Conservation (phyloP, 768 basidiomycete species). For the Lyophyllum semitale region DNA sequence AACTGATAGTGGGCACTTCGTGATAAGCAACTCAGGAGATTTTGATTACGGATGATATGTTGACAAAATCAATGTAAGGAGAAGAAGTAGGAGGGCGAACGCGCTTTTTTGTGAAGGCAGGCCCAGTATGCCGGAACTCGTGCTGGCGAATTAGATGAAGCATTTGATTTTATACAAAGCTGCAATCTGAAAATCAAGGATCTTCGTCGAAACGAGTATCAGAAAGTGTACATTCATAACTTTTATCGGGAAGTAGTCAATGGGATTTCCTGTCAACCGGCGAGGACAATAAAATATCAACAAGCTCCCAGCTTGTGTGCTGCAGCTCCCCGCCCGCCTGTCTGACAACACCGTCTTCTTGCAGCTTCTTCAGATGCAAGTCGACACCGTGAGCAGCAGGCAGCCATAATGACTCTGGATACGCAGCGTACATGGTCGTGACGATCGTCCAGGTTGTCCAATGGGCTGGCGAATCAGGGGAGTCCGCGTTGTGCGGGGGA, state of each 20-base stretch:
- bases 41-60: too few species aligned
- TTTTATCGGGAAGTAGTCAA: background rate
- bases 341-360: constrained; percentile 60
- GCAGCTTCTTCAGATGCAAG: constrained; percentile 75
- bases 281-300: constrained; percentile 13
- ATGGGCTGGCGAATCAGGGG: constrained; percentile 4
- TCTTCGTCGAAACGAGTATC: too few species aligned
- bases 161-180: too few species aligned
- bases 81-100: too few species aligned
- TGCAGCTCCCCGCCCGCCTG: constrained; percentile 52
- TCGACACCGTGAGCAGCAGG: constrained; percentile 71
- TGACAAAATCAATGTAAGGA: too few species aligned
- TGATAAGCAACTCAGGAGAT: too few species aligned
- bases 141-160: too few species aligned
- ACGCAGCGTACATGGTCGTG: constrained; percentile 64
- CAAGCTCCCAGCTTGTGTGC: constrained; percentile 48
- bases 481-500: constrained; percentile 24
- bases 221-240: background rate
- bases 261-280: constrained; percentile 15
- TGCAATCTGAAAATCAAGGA: too few species aligned
- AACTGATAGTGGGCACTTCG: too few species aligned
- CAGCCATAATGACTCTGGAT: constrained; percentile 70
- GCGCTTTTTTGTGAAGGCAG: too few species aligned
- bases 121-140: too few species aligned
- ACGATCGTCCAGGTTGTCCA: constrained; percentile 75